Base-by-base conservation (phyloP, 495 filamentous ascomycete species). In the Podospora anserina region DNA sequence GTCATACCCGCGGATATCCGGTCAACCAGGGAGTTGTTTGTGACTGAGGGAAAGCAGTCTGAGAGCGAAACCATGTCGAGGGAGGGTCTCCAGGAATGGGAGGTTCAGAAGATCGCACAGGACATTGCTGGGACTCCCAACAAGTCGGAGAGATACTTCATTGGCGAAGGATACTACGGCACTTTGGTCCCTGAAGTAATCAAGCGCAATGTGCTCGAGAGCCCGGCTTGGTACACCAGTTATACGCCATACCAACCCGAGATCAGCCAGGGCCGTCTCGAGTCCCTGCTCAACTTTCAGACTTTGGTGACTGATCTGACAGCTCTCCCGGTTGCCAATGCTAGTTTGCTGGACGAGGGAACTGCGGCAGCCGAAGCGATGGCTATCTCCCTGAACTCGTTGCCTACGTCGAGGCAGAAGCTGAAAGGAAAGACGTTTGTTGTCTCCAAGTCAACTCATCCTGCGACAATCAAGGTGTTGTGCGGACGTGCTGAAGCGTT, bases 241-340 rank as follows among this genome's bases (percentile, higher is more conserved):
- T 99, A 99, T 76, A 98, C 95, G 0, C 95, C 95, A 28, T 99
- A 99, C 78, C 95, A 99, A 78, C 94, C 95, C 2, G 95, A 99
- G 80, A 98, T 99, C 82, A 96, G 92, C 74, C 95, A 99, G 79
- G 95, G 91, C 39, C 90, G 92, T 56, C 80, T 96, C 70, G 96
- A 98, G 82, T 97, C 94, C 6, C 82, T 99, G 55, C 83, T 99
- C 58, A 99, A 99, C 82, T 99, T 96, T 80, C 95, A 99, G 85
- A 99, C 95, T 15, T 78, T 99, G 80, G 91, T 96, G 5, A 88
- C 91, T 6, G 95, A 99, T 75, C 83, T 99, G 60, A 99, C 95
- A 0, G 92, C 85, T 7, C 86, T 99, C 39, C 87, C 92, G 16
- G 93, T 99, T 72, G 86, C 96, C 68, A 99, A 98, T 84, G 95